Evolutionary conservation across 1,139 yeast species (phyloP).

Genomic region (Hemisphaericaspora subhashii): DNA sequence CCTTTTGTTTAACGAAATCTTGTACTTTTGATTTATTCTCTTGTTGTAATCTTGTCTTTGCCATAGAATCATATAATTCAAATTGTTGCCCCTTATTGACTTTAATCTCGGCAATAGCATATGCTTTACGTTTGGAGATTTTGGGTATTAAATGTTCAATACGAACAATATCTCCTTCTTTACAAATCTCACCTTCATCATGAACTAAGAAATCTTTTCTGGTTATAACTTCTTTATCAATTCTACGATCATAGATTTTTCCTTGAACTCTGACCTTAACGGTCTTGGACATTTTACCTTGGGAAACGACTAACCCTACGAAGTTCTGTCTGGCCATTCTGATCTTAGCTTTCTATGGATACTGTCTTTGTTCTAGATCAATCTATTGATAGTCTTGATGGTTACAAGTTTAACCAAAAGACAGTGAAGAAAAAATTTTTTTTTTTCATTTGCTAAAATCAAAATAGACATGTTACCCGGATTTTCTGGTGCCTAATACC

Average conservation of each 20-base stretch:
- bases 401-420: not conserved
- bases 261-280: conserved; percentile 88
- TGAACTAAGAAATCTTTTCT: conserved; percentile 89
- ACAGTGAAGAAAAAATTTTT: conserved; percentile 1
- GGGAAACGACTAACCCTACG: conserved; percentile 89
- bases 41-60: conserved; percentile 59
- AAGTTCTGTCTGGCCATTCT: conserved; percentile 94
- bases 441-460: not conserved
- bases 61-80: conserved; percentile 73
- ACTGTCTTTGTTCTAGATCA: not conserved
- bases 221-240: conserved; percentile 74
- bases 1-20: conserved; percentile 49
- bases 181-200: conserved; percentile 88
- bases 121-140: conserved; percentile 74
- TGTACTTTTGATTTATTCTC: conserved; percentile 59
- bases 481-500: no score
- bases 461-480: conserved; percentile 2
- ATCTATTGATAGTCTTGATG: not conserved
- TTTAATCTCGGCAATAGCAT: conserved; percentile 93
- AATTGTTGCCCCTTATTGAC: conserved; percentile 89
- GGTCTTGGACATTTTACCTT: conserved; percentile 94
- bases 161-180: conserved; percentile 94
- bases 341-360: not conserved
- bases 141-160: conserved; percentile 91
- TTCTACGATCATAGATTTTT: conserved; percentile 62